phyloP scores from a whole-genome alignment of 768 basidiomycete species.

The Lentinula sp. region DNA sequence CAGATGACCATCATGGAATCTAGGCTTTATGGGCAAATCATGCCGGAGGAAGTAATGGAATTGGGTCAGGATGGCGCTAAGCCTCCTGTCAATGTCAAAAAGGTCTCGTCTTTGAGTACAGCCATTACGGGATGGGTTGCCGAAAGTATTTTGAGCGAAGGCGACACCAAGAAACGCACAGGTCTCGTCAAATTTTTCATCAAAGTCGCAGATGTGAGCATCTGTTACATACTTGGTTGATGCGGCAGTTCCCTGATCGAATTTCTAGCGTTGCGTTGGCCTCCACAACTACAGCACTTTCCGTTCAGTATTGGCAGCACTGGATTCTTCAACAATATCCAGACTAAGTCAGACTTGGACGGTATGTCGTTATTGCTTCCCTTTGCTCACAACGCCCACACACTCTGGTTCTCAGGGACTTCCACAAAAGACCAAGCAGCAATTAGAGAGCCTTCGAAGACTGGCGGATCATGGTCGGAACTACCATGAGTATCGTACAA shows the following conservation, averaged over 20 bases:
- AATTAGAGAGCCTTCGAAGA: slow-evolving; percentile 74
- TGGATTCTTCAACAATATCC: slow-evolving; percentile 93
- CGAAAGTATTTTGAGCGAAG: slow-evolving; percentile 88
- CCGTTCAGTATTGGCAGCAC: slow-evolving; percentile 86
- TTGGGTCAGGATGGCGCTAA: slow-evolving; percentile 66
- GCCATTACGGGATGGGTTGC: slow-evolving; percentile 95
- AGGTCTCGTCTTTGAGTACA: slow-evolving; percentile 84
- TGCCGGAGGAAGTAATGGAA: slow-evolving; percentile 84
- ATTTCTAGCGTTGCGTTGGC: slow-evolving; percentile 67
- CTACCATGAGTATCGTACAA: slow-evolving; percentile 85
- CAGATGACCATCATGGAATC: slow-evolving; percentile 95
- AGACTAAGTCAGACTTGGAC: slow-evolving; percentile 91
- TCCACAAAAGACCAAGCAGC: slow-evolving; percentile 75
- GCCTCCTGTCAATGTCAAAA: slow-evolving; percentile 67
- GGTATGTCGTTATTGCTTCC: slow-evolving; percentile 40
- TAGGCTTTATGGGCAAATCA: slow-evolving; percentile 78
- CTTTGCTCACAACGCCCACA: not conserved
- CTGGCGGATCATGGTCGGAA: slow-evolving; percentile 90
- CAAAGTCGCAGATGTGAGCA: slow-evolving; percentile 83
- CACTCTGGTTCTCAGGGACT: slow-evolving; percentile 51
- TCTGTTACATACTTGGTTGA: not conserved
- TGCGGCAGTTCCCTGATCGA: slow-evolving; percentile 3
- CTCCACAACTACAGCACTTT: slow-evolving; percentile 91
- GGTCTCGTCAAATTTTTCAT: slow-evolving; percentile 84
- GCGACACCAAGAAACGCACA: slow-evolving; percentile 81